Base-by-base conservation (phyloP, 2,329 filamentous ascomycete species). In the Trichoderma hamatum region DNA sequence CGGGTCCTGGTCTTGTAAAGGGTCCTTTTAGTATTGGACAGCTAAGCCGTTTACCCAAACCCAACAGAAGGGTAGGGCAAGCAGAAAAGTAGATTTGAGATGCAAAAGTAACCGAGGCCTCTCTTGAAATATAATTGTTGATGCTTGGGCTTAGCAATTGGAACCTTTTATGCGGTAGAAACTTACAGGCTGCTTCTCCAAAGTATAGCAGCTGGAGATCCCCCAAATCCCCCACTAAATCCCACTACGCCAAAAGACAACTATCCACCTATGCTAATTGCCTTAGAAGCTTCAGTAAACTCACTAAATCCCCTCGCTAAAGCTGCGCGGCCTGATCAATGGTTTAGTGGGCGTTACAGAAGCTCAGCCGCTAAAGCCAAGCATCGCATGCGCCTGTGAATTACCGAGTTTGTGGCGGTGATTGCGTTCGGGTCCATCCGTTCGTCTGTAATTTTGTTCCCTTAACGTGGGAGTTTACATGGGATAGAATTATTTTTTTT, bases 221-320 rank as follows among this genome's bases (percentile, higher is more conserved):
- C 43, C 43, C 63, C 32, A 34, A n/a, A 43, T 49, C 54, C n/a
- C 13, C 24, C 43, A 39, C 43, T 49, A 24, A 49, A 24, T 24
- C 34, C 34, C 34, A 36, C 34, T 36, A 24, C 19, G 34, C 54
- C 21, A 58, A 58, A 36, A 16, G 10, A 58, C 24, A n/a, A 24
- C 46, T 5, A 21, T 49, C 46, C 46, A 21, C 24, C 46, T n/a
- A n/a, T 43, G 39, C 39, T 43, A 43, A 43, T 43, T 43, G 39
- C 34, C 19, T 30, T 9, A 43, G 30, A 32, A 54, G 61, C 61
- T 54, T 26, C 34, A 39, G 39, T 19, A 10, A 6, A 10, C 14
- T 24, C 46, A 39, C 61, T 64, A 64, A 54, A 49, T n/a, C 30
- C 14, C 39, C 51, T 64, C 52, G 32, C 49, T 51, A 64, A 32